Percentiles rank a stretch among this genome's conserved stretches.
These are phyloP conservation scores for Purpureocillium takamizusanense DNA, from an alignment of 2,329 filamentous ascomycete genomes.

Conservation along the genomic window DNA sequence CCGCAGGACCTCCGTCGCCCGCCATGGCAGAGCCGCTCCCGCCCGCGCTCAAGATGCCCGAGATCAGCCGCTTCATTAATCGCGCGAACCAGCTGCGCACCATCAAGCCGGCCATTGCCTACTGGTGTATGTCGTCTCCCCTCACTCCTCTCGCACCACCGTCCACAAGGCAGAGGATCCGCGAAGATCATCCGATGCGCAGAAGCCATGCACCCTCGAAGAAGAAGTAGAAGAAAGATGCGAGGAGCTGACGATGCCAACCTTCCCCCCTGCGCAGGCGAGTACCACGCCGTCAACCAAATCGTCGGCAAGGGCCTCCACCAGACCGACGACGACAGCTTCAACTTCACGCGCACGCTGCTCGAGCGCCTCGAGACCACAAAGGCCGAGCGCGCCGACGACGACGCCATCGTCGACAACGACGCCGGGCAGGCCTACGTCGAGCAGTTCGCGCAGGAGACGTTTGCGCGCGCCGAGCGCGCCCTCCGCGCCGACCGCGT, in stretches of 20 bases:
- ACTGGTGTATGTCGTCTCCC: conserved; percentile 68
- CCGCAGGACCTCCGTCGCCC: background rate
- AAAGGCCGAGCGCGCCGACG: conserved; percentile 54
- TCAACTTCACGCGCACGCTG: conserved; percentile 69
- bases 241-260: too few species aligned
- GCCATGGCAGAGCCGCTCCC: conserved; percentile 54
- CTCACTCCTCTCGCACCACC: too few species aligned
- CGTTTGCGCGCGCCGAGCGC: conserved; percentile 75
- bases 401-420: conserved; percentile 82
- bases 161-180: too few species aligned
- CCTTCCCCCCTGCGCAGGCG: conserved; percentile 40
- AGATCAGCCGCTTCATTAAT: conserved; percentile 75
- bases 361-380: conserved; percentile 80
- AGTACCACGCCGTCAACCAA: conserved; percentile 89
- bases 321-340: conserved; percentile 65
- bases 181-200: too few species aligned
- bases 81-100: conserved; percentile 77
- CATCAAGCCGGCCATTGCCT: conserved; percentile 79
- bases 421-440: conserved; percentile 82
- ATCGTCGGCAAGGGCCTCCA: conserved; percentile 78
- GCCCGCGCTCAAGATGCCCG: conserved; percentile 58
- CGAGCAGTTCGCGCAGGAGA: conserved; percentile 86
- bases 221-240: too few species aligned
- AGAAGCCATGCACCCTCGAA: too few species aligned
- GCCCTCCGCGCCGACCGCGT: conserved; percentile 76